phyloP scores from a whole-genome alignment of 257 asterid genomes.

The Cinchona pubescens region DNA sequence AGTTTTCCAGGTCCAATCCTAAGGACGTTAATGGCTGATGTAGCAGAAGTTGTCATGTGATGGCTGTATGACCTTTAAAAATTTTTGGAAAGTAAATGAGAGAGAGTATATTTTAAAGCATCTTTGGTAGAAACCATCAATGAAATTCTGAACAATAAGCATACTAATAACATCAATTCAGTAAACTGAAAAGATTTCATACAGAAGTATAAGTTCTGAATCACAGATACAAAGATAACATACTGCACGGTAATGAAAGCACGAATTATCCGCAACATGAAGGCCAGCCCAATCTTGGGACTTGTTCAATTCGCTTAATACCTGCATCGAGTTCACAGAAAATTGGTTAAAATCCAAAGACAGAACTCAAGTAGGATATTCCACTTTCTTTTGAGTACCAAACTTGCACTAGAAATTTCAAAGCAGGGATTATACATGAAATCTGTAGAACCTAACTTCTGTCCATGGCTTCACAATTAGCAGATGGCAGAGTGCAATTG shows the following conservation, averaged over 20 bases:
- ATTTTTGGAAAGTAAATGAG: no score
- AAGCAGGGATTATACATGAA: not conserved
- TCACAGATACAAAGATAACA: conserved; percentile 25
- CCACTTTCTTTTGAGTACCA: not conserved
- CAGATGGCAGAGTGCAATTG: conserved; percentile 22
- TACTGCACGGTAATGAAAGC: conserved; percentile 90
- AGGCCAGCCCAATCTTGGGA: conserved; percentile 80
- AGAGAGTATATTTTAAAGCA: no score
- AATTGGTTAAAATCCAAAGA: not conserved
- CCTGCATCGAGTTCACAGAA: conserved; percentile 32
- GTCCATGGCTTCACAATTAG: conserved; percentile 1
- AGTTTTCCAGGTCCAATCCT: not conserved
- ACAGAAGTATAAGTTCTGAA: not conserved
- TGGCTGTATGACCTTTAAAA: not conserved
- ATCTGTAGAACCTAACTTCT: not conserved
- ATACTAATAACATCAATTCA: not conserved
- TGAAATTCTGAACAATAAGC: not conserved
- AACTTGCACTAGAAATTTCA: no score
- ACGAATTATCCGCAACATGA: conserved; percentile 92
- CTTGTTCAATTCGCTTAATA: conserved; percentile 53
- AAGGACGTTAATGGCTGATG: not conserved
- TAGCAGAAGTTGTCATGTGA: not conserved
- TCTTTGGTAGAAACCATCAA: not conserved
- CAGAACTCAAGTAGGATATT: not conserved
- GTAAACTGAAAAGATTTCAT: not conserved